Evolutionary conservation across 495 filamentous ascomycete genomes (phyloP), one percentile per base, ranked within the genome.

Genomic region (Usnea hakonensis): DNA sequence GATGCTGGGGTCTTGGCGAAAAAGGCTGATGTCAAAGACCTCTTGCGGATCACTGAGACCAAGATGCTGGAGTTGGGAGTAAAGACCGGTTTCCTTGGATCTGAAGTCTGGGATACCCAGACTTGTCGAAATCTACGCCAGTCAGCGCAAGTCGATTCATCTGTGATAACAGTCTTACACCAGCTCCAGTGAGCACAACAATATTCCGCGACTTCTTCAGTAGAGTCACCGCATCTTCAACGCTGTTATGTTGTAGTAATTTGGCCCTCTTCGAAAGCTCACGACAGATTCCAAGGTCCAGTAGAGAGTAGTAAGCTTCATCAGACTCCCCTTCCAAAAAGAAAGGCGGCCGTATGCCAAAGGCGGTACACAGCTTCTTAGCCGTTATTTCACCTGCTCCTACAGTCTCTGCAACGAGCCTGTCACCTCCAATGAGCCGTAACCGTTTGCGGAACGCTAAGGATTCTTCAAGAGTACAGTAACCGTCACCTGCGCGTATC

Each of bases 121-220:
- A 61, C 83, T 86, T 0, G 85, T 88, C 11, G 85, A 87, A 56
- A 97, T 96, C 84, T 87, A 10, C 48, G 28, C 33, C 43, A 17
- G 10, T 60, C 9, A 66, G 53, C 38, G 3, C 11, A 11, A 9
- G 23, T 36, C 7, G 13, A 32, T 21, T 0, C 14, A 19, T 2
- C 7, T 46, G 21, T 14, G n/a, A 23, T 11, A 21, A 19, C 5
- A 23, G 9, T 65, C 75, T 66, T 77, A 88, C 85, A 44, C 94
- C 94, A 28, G 94, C 94, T 64, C 94, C 94, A 9, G 94, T 97
- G 50, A 98, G 79, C 41, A 98, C 90, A 63, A 98, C 85, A 69
- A 97, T 90, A 69, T 95, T 96, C 63, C 84, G 80, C 13, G 86
- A 82, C 67, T 83, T 80, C 64, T 85, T 79, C 10, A 98, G 78